A percentile compares a stretch with the other conserved stretches of the same genome.
Conservation (phyloP, 306 rosid species). For the Cucurbita argyrosperma region DNA sequence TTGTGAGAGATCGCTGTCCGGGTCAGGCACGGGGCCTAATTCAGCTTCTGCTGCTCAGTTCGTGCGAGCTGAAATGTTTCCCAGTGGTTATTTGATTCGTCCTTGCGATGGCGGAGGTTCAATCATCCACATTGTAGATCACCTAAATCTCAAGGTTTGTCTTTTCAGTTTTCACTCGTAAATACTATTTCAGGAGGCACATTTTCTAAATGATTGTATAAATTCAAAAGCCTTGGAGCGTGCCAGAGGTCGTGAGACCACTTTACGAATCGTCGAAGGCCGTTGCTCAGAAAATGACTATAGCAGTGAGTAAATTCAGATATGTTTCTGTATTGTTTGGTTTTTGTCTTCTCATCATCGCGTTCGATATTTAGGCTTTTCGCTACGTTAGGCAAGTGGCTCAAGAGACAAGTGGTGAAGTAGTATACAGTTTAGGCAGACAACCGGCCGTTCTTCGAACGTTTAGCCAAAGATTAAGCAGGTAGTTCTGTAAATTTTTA, state of each 20-base stretch:
- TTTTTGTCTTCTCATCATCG: conserved; percentile 7
- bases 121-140: conserved; percentile 90
- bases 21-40: conserved; percentile 76
- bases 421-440: conserved; percentile 77
- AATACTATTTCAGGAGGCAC: neutral
- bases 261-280: conserved; percentile 84
- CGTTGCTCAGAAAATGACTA: conserved; percentile 77
- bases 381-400: conserved; percentile 84
- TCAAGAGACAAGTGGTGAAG: conserved; percentile 88
- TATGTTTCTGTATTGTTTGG: neutral
- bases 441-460: conserved; percentile 93
- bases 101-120: conserved; percentile 99
- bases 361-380: conserved; percentile 42
- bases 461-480: conserved; percentile 86
- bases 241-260: conserved; percentile 87
- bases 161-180: neutral
- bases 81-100: conserved; percentile 88
- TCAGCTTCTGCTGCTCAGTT: conserved; percentile 60
- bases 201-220: neutral
- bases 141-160: conserved; percentile 76
- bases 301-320: conserved; percentile 45
- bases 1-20: conserved; percentile 91
- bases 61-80: conserved; percentile 72
- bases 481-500: conserved; percentile 21
- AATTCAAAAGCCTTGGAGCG: conserved; percentile 65